phyloP scores from a whole-genome alignment of 2,329 filamentous ascomycete species.

The Talaromyces sp. region DNA sequence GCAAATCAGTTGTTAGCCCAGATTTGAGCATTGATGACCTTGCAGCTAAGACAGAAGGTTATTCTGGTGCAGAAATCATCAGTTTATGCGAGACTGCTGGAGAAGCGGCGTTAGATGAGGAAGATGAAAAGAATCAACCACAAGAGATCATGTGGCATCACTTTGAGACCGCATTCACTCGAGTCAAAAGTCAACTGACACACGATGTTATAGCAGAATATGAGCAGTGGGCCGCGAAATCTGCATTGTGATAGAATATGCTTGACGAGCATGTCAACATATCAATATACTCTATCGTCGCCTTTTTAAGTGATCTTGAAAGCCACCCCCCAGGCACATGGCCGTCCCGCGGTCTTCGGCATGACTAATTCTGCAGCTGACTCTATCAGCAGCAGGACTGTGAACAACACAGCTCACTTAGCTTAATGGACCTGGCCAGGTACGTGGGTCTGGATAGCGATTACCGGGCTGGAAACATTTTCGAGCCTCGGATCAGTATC shows the following conservation, averaged over 20 bases:
- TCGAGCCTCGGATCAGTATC: background rate
- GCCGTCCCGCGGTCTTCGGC: background rate
- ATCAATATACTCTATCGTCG: no score
- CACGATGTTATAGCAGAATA: conserved; percentile 57
- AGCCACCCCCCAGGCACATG: background rate
- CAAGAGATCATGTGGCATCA: conserved; percentile 40
- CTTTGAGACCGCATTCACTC: conserved; percentile 42
- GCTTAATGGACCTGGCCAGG: background rate
- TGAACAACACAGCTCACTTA: background rate
- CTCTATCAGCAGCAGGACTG: background rate
- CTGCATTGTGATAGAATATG: conserved; percentile 8
- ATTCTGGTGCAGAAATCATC: conserved; percentile 81
- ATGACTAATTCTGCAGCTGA: background rate
- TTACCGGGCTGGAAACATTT: background rate
- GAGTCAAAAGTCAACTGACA: conserved; percentile 59
- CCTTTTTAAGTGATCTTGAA: background rate
- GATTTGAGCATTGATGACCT: conserved; percentile 66
- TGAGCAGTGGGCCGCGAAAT: conserved; percentile 49
- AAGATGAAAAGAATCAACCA: conserved; percentile 42
- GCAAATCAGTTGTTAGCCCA: conserved; percentile 55
- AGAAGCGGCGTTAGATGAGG: conserved; percentile 51
- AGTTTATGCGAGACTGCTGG: conserved; percentile 54
- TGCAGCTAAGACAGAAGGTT: conserved; percentile 66
- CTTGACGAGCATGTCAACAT: background rate
- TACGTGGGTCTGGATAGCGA: background rate